Conservation (phyloP, 2,329 filamentous ascomycete species). For the Hymenoscyphus salicellus region DNA sequence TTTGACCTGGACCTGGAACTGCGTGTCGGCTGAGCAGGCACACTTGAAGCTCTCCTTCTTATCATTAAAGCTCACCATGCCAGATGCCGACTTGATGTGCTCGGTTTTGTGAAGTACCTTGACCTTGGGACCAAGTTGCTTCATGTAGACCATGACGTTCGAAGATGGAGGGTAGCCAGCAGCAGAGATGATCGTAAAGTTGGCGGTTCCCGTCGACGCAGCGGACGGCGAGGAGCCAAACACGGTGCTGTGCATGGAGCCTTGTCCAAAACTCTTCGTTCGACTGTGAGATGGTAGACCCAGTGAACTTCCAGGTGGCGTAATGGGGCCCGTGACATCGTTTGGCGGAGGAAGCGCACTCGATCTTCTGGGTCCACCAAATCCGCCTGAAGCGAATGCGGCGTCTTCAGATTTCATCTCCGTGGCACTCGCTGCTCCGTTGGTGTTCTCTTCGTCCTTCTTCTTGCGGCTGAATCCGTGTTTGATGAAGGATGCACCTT, state of each 20-base stretch:
- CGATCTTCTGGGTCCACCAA: conserved; percentile 21
- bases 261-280: conserved; percentile 58
- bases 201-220: conserved; percentile 69
- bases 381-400: conserved; percentile 33
- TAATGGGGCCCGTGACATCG: conserved; percentile 22
- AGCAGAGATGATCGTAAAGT: conserved; percentile 76
- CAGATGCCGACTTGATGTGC: conserved; percentile 70
- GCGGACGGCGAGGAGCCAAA: conserved; percentile 45
- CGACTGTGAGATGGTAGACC: conserved; percentile 38
- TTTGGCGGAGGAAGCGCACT: conserved; percentile 19
- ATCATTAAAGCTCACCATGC: conserved; percentile 64
- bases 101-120: conserved; percentile 92
- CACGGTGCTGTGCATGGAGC: conserved; percentile 64
- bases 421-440: conserved; percentile 39
- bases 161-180: conserved; percentile 71
- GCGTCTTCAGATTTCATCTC: conserved; percentile 46
- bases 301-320: conserved; percentile 29
- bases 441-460: conserved; percentile 47
- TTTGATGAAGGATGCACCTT: conserved; percentile 85
- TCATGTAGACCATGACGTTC: conserved; percentile 75
- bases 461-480: conserved; percentile 77
- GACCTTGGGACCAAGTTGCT: conserved; percentile 62
- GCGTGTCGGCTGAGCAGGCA: conserved; percentile 73
- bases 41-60: conserved; percentile 70
- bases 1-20: conserved; percentile 83